phyloP scores from a whole-genome alignment of 202 grass and related monocot genomes.

The Digitaria exilis region DNA sequence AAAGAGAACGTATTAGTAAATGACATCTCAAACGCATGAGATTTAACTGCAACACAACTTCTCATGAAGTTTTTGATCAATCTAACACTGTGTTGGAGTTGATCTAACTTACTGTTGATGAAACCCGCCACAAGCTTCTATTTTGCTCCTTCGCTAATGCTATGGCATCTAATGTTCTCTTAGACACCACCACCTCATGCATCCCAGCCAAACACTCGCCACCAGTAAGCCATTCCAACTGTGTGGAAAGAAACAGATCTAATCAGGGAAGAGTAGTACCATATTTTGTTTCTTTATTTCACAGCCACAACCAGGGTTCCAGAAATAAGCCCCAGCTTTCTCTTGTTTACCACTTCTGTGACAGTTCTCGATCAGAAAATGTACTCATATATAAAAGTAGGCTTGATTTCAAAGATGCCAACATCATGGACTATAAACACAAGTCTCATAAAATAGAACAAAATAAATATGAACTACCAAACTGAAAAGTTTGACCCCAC shows the following conservation, averaged over 20 bases:
- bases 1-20: constrained; percentile 17
- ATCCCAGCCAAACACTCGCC: constrained; percentile 94
- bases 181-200: constrained; percentile 90
- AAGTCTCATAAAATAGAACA: neutral
- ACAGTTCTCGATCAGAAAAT: neutral
- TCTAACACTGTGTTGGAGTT: neutral
- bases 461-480: neutral
- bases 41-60: neutral
- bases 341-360: neutral
- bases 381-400: neutral
- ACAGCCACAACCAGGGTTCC: neutral
- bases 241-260: constrained; percentile 8
- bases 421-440: neutral
- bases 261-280: neutral
- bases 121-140: constrained; percentile 87
- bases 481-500: neutral
- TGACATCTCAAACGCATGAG: neutral
- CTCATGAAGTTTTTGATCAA: neutral
- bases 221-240: constrained; percentile 97
- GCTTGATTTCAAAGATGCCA: constrained; percentile 12
- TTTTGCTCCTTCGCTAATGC: constrained; percentile 64
- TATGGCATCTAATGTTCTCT: constrained; percentile 80
- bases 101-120: constrained; percentile 70
- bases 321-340: neutral
- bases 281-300: neutral